Evolutionary conservation across 2,329 filamentous ascomycete genomes (phyloP).

Genomic region (Dactylellina parvicollis): DNA sequence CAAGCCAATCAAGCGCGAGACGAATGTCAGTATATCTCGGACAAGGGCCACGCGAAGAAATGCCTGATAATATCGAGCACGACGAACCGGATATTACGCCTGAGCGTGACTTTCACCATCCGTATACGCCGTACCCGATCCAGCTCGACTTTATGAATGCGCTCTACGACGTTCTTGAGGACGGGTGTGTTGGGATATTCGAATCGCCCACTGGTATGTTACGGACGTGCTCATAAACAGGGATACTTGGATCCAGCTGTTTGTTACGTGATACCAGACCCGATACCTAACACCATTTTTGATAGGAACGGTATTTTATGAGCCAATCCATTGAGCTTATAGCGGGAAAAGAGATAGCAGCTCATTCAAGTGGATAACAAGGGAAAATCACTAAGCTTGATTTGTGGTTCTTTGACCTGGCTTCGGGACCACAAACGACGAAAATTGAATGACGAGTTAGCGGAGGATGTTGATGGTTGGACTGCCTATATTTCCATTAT

Average conservation of each 20-base stretch:
- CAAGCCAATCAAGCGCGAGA: too few species aligned
- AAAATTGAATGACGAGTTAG: constrained; percentile 32
- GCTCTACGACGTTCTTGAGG: constrained; percentile 79
- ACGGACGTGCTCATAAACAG: too few species aligned
- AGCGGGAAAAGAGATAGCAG: background rate
- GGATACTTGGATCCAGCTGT: too few species aligned
- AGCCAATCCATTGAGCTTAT: constrained; percentile 1
- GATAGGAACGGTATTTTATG: constrained; percentile 32
- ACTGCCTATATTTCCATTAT: background rate
- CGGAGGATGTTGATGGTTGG: constrained; percentile 41
- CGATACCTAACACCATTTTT: constrained; percentile 8
- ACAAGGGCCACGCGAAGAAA: background rate
- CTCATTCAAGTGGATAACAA: constrained; percentile 59
- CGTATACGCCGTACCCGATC: constrained; percentile 86
- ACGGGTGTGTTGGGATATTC: constrained; percentile 84
- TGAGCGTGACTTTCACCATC: constrained; percentile 78
- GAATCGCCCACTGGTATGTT: constrained; percentile 87
- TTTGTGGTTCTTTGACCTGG: constrained; percentile 90
- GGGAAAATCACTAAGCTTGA: constrained; percentile 91
- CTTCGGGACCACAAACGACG: constrained; percentile 77
- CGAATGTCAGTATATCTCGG: background rate
- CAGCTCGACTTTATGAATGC: constrained; percentile 88
- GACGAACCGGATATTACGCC: background rate
- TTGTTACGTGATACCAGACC: constrained; percentile 61
- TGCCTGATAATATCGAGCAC: background rate